Conservation (phyloP, 768 basidiomycete species). For the Kwoniella botswanensis region DNA sequence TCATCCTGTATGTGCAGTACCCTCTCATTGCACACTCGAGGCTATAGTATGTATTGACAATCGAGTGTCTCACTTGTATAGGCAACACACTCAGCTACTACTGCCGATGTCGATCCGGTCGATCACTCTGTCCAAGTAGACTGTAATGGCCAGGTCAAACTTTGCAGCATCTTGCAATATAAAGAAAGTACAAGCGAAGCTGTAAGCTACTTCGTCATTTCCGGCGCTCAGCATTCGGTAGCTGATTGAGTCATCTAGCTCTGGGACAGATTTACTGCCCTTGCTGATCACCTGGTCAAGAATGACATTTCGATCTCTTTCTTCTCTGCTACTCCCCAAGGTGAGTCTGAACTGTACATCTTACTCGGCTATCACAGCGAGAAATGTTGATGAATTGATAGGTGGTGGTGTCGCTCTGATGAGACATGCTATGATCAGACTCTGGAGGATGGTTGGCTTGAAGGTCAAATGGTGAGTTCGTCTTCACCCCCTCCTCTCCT, state of each 20-base stretch:
- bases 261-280: slow-evolving; percentile 80
- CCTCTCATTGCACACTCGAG: slow-evolving; percentile 1
- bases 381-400: not conserved
- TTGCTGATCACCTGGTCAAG: slow-evolving; percentile 81
- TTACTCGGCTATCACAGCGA: not conserved
- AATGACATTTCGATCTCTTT: slow-evolving; percentile 89
- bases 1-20: slow-evolving; percentile 31
- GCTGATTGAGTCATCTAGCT: slow-evolving; percentile 24
- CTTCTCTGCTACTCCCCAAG: slow-evolving; percentile 94
- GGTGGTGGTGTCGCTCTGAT: slow-evolving; percentile 94
- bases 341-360: slow-evolving; percentile 58
- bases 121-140: slow-evolving; percentile 81
- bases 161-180: slow-evolving; percentile 77
- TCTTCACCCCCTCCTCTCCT: not conserved
- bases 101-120: slow-evolving; percentile 37
- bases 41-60: not conserved
- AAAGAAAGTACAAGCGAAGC: slow-evolving; percentile 71
- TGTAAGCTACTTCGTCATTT: slow-evolving; percentile 36
- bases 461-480: slow-evolving; percentile 45
- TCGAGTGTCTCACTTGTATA: slow-evolving; percentile 3
- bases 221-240: too few species aligned
- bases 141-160: slow-evolving; percentile 80
- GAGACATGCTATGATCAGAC: slow-evolving; percentile 90
- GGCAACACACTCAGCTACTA: slow-evolving; percentile 54
- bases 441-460: slow-evolving; percentile 63